Evolutionary conservation across 139 green algal genomes (phyloP).

Genomic region (Volvox africanus): DNA sequence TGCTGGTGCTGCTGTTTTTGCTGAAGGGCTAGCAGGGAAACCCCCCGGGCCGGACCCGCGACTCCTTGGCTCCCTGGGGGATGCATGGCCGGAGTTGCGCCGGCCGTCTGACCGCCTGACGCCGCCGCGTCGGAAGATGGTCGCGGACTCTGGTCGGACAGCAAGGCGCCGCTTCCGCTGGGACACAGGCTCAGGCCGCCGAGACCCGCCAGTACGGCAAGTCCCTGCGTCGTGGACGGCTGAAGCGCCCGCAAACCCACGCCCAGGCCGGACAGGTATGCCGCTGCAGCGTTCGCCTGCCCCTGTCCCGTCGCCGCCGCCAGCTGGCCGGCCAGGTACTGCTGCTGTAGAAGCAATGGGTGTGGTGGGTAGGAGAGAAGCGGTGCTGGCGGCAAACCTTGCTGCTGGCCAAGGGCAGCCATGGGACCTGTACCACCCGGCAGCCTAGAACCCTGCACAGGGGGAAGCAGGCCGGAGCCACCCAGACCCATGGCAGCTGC

Average conservation of each 20-base stretch:
- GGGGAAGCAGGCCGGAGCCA: not conserved
- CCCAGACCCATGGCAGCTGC: not conserved
- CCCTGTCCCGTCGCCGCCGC: not conserved
- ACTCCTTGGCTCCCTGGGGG: not conserved
- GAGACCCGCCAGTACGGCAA: not conserved
- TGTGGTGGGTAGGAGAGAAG: not conserved
- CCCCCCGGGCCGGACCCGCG: not conserved
- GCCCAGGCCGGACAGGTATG: slow-evolving; percentile 5
- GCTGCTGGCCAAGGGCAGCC: not conserved
- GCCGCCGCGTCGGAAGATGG: not conserved
- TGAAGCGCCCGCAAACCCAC: not conserved
- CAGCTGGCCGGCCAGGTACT: slow-evolving; percentile 26
- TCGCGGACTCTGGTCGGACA: slow-evolving; percentile 11
- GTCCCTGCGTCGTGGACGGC: not conserved
- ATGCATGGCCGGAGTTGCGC: not conserved
- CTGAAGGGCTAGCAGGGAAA: not conserved
- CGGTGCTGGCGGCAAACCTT: not conserved
- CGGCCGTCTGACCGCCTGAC: not conserved
- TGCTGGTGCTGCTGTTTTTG: too few species aligned
- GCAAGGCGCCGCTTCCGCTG: not conserved
- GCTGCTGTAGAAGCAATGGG: slow-evolving; percentile 35
- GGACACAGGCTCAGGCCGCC: slow-evolving; percentile 6
- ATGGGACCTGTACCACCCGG: not conserved
- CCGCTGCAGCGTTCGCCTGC: not conserved
- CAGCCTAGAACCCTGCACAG: not conserved